A percentile compares a stretch with the other conserved stretches of the same genome.
Conservation (phyloP, 106 monocot genomes). For the Dendrobium huoshanense region DNA sequence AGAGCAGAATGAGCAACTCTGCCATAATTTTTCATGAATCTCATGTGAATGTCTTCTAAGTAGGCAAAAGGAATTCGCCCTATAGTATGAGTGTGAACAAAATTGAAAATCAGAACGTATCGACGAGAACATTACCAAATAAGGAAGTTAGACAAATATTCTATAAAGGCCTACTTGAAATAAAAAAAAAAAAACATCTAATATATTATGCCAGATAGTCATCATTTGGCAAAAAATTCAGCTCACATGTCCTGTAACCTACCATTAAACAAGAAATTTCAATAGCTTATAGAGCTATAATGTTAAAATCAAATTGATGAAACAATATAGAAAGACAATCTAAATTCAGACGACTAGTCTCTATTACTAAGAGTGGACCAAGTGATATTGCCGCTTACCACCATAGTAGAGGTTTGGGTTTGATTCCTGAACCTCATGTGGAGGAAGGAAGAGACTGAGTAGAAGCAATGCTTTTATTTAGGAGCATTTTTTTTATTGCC, state of each 20-base stretch:
- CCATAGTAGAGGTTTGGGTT: background rate
- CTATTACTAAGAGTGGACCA: background rate
- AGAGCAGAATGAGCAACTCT: conserved; percentile 71
- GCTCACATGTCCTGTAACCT: background rate
- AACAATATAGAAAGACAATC: background rate
- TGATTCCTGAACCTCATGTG: background rate
- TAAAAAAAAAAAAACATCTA: background rate
- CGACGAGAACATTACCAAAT: background rate
- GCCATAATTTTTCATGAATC: conserved; percentile 98
- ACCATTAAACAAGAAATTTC: background rate
- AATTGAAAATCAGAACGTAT: background rate
- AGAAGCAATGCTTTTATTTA: background rate
- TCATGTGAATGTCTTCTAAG: conserved; percentile 95
- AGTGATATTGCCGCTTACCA: background rate
- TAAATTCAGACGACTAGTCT: background rate
- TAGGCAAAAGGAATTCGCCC: conserved; percentile 91
- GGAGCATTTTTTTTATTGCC: background rate
- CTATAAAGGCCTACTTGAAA: background rate
- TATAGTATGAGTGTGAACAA: conserved; percentile 10
- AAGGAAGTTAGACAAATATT: background rate
- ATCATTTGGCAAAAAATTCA: background rate
- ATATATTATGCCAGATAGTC: background rate
- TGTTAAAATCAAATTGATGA: background rate
- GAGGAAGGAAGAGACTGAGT: background rate
- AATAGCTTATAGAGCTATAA: background rate